A percentile compares a stretch with the other conserved stretches of the same genome.
phyloP scores from a whole-genome alignment of 768 basidiomycete species.

The Amanita thiersii region DNA sequence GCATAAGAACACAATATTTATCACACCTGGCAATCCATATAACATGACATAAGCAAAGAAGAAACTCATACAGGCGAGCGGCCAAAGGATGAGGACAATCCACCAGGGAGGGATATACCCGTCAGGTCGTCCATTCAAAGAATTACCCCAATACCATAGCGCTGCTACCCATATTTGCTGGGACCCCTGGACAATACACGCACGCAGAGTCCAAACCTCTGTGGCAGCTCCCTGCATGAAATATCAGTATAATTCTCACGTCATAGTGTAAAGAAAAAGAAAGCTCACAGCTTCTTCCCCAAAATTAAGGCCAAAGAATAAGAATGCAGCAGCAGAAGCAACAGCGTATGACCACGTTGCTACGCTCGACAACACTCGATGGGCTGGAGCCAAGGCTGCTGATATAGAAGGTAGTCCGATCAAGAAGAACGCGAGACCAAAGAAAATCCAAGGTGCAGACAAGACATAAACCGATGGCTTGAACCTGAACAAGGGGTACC shows the following conservation, averaged over 20 bases:
- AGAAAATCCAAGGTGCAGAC: constrained; percentile 86
- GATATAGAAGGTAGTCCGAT: constrained; percentile 82
- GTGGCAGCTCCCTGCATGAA: constrained; percentile 74
- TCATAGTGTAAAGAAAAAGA: constrained; percentile 1
- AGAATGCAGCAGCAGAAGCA: constrained; percentile 88
- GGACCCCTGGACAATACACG: constrained; percentile 89
- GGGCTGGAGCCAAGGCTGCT: constrained; percentile 46
- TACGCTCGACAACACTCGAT: constrained; percentile 59
- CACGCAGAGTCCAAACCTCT: constrained; percentile 87
- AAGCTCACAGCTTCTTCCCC: constrained; percentile 84
- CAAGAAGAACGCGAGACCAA: constrained; percentile 83
- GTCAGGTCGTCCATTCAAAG: constrained; percentile 48
- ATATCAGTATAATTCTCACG: constrained; percentile 10
- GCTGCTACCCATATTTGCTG: constrained; percentile 96
- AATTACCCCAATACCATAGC: constrained; percentile 93
- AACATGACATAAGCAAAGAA: constrained; percentile 78
- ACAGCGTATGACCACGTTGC: constrained; percentile 91
- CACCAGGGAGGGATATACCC: constrained; percentile 69
- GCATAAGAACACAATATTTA: neutral
- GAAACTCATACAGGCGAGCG: constrained; percentile 66
- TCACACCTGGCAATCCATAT: constrained; percentile 75
- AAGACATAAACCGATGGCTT: constrained; percentile 86
- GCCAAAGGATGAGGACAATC: constrained; percentile 79
- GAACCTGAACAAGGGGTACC: constrained; percentile 86
- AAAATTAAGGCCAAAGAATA: constrained; percentile 93